A percentile compares a stretch with the other conserved stretches of the same genome.
These are phyloP conservation scores for Collariella sp. DNA, from an alignment of 495 filamentous ascomycete genomes.

Conservation along the genomic window DNA sequence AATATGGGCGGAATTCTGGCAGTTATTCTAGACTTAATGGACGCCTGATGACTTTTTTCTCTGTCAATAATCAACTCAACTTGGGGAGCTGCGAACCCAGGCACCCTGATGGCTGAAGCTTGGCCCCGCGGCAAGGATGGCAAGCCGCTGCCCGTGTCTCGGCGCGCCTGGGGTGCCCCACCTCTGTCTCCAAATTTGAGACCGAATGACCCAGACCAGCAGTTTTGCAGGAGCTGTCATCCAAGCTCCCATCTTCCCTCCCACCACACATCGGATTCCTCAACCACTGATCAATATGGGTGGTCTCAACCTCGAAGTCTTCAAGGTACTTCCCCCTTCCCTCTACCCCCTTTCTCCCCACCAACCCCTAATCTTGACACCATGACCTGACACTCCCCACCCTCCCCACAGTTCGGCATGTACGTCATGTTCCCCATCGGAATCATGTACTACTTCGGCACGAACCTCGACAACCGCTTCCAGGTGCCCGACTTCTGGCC, in stretches of 20 bases:
- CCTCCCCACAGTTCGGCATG: slow-evolving; percentile 68
- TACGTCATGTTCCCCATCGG: slow-evolving; percentile 98
- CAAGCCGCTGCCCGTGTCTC: not conserved
- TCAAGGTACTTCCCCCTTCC: slow-evolving; percentile 57
- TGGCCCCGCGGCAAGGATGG: slow-evolving; percentile 2
- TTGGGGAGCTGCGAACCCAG: too few relatives aligned
- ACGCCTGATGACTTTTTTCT: too few relatives aligned
- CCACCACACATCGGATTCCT: not conserved
- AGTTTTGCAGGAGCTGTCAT: slow-evolving; percentile 28
- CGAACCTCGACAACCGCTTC: slow-evolving; percentile 92
- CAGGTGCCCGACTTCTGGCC: slow-evolving; percentile 90
- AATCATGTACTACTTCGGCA: slow-evolving; percentile 99
- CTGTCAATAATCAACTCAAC: too few relatives aligned
- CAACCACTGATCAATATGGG: slow-evolving; percentile 43
- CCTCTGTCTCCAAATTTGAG: not conserved
- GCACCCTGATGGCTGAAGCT: slow-evolving; percentile 32
- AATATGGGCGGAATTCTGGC: slow-evolving; percentile 8
- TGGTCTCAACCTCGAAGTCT: slow-evolving; percentile 88
- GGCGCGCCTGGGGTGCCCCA: slow-evolving; percentile 7
- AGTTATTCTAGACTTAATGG: not conserved
- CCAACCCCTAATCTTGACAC: too few relatives aligned
- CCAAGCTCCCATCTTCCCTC: slow-evolving; percentile 35
- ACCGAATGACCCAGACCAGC: not conserved
- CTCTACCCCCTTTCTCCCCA: not conserved
- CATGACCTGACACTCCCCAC: not conserved